phyloP scores from a whole-genome alignment of 768 basidiomycete genomes.

The Galerina marginata region DNA sequence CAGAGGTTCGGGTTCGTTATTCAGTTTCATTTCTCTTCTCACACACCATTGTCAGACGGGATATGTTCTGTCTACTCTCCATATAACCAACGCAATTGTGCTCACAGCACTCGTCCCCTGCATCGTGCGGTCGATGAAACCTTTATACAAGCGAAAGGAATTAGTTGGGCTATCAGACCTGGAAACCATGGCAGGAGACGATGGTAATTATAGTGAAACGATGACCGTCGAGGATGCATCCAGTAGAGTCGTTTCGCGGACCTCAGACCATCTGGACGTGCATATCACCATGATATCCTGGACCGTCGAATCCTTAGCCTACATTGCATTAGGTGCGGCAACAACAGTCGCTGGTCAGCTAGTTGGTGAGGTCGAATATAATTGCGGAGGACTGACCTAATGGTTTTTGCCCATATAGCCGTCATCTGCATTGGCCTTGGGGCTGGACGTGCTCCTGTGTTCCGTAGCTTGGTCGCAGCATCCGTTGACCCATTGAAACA shows the following conservation, averaged over 20 bases:
- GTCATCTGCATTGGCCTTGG: constrained; percentile 10
- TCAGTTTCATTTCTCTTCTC: not conserved
- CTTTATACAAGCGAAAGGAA: constrained; percentile 1
- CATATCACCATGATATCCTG: constrained; percentile 10
- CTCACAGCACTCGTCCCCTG: not conserved
- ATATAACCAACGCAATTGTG: not conserved
- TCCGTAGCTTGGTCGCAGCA: constrained; percentile 11
- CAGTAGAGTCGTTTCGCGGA: not conserved
- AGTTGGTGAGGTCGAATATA: not conserved
- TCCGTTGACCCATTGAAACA: constrained; percentile 12
- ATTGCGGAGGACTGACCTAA: not conserved
- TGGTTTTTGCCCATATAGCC: not conserved
- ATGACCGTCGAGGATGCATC: too few species aligned
- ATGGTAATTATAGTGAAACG: not conserved
- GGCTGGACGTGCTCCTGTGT: constrained; percentile 8
- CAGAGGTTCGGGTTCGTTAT: constrained; percentile 1
- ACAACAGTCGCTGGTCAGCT: constrained; percentile 2
- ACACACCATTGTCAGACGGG: not conserved
- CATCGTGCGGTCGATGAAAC: constrained; percentile 2
- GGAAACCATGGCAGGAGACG: not conserved
- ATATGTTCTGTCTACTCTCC: constrained; percentile 7
- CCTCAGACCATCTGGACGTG: constrained; percentile 8
- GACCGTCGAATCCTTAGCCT: constrained; percentile 6
- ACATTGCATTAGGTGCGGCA: constrained; percentile 4
- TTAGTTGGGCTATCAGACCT: not conserved